phyloP scores from a whole-genome alignment of 805 yeast species.

The Wickerhamiella vanderwaltii region DNA sequence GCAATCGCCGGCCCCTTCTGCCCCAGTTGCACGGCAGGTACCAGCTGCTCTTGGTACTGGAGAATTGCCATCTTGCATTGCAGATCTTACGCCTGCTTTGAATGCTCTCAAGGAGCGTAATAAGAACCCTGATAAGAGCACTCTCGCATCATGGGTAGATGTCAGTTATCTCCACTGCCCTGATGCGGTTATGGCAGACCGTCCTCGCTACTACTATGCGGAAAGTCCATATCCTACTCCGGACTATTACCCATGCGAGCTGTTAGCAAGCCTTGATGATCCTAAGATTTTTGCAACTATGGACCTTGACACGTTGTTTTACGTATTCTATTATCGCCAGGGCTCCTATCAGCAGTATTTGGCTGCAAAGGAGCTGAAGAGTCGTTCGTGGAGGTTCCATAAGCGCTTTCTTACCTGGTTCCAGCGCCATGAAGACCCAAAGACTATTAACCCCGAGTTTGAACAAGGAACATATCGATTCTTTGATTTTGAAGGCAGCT shows the following conservation, averaged over 20 bases:
- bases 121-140: not conserved
- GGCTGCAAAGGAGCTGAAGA: conserved; percentile 68
- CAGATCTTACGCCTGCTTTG: conserved; percentile 37
- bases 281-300: conserved; percentile 52
- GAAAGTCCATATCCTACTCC: conserved; percentile 81
- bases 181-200: conserved; percentile 82
- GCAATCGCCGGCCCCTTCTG: not conserved
- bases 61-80: conserved; percentile 25
- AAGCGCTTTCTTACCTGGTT: conserved; percentile 70
- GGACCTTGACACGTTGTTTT: conserved; percentile 79
- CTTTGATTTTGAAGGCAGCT: conserved; percentile 68
- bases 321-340: conserved; percentile 78
- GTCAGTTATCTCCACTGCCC: conserved; percentile 81
- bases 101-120: conserved; percentile 23
- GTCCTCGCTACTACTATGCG: conserved; percentile 66
- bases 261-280: conserved; percentile 40
- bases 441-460: conserved; percentile 31
- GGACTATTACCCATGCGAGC: conserved; percentile 79
- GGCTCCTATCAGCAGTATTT: conserved; percentile 59
- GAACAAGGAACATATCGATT: conserved; percentile 55
- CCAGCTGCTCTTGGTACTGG: not conserved
- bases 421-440: conserved; percentile 49
- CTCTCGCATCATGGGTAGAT: conserved; percentile 49
- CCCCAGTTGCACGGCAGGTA: not conserved
- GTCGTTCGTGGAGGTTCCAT: conserved; percentile 75